These are phyloP conservation scores for Pseudocercospora ulei DNA, from an alignment of 2,329 filamentous ascomycete genomes.

Conservation along the genomic window DNA sequence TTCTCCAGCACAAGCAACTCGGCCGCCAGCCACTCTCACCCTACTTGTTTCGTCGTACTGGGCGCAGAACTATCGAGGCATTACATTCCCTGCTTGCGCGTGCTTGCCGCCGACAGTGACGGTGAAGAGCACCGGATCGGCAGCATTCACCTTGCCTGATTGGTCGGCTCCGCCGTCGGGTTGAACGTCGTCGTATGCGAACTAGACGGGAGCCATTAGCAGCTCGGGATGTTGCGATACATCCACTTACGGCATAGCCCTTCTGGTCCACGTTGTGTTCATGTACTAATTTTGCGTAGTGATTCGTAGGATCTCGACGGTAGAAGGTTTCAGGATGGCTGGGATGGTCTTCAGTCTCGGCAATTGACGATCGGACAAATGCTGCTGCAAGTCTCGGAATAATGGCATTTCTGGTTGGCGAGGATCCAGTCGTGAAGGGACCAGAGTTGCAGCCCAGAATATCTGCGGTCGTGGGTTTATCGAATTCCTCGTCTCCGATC, in stretches of 20 bases:
- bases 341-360: slow-evolving; percentile 39
- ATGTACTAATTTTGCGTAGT: slow-evolving; percentile 55
- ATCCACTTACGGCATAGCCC: slow-evolving; percentile 47
- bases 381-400: slow-evolving; percentile 67
- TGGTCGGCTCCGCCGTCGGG: slow-evolving; percentile 49
- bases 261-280: slow-evolving; percentile 49
- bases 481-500: slow-evolving; percentile 46
- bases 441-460: slow-evolving; percentile 60
- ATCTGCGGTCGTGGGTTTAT: slow-evolving; percentile 51
- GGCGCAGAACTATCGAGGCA: slow-evolving; percentile 5
- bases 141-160: slow-evolving; percentile 44
- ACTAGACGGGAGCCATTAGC: slow-evolving; percentile 52
- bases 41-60: background rate
- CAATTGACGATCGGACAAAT: slow-evolving; percentile 64
- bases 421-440: slow-evolving; percentile 46
- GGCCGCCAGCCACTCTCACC: background rate
- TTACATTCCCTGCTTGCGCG: slow-evolving; percentile 10
- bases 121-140: slow-evolving; percentile 39
- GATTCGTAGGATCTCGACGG: slow-evolving; percentile 38
- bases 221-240: slow-evolving; percentile 37
- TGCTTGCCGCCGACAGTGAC: slow-evolving; percentile 22
- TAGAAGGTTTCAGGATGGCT: slow-evolving; percentile 33
- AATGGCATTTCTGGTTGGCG: slow-evolving; percentile 48
- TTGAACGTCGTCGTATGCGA: slow-evolving; percentile 55
- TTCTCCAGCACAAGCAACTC: slow-evolving; percentile 2